Conservation (phyloP, 805 yeast genomes). For the Saccharomycopsis guyanensis region DNA sequence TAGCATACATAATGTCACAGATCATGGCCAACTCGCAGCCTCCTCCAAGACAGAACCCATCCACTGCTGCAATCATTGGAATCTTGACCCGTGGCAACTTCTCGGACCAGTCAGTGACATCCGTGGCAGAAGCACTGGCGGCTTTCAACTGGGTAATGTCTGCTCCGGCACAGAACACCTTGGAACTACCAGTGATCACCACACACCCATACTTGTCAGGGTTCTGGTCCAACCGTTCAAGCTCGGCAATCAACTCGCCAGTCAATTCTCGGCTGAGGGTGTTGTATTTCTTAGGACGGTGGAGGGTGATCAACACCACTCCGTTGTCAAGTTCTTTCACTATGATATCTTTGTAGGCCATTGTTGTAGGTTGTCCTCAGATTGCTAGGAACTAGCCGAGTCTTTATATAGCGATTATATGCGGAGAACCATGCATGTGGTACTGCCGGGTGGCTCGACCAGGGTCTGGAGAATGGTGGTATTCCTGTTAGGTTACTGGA, state of each 20-base stretch:
- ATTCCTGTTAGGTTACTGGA: no score
- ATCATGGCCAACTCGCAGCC: slow-evolving; percentile 51
- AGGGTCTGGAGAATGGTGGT: no score
- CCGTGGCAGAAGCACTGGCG: slow-evolving; percentile 30
- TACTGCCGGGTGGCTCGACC: no score
- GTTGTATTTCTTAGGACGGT: slow-evolving; percentile 40
- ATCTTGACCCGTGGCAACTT: slow-evolving; percentile 32
- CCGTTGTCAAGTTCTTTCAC: slow-evolving; percentile 33
- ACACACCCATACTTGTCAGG: slow-evolving; percentile 37
- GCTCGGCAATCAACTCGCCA: slow-evolving; percentile 32
- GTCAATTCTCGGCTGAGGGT: slow-evolving; percentile 33
- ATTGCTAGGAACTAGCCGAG: not conserved
- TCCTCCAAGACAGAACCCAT: slow-evolving; percentile 44
- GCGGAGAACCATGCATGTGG: no score
- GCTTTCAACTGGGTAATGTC: slow-evolving; percentile 45
- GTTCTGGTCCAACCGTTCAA: slow-evolving; percentile 21
- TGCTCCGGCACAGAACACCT: slow-evolving; percentile 50
- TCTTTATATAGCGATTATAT: no score
- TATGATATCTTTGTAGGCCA: slow-evolving; percentile 15
- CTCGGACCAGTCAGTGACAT: slow-evolving; percentile 28
- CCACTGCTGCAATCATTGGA: slow-evolving; percentile 49
- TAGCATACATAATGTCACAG: slow-evolving; percentile 42
- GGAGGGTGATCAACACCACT: slow-evolving; percentile 32
- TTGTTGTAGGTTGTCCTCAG: not conserved
- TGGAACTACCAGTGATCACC: slow-evolving; percentile 38